phyloP scores from a whole-genome alignment of 306 rosid genomes.

The Ochetophila trinervis region DNA sequence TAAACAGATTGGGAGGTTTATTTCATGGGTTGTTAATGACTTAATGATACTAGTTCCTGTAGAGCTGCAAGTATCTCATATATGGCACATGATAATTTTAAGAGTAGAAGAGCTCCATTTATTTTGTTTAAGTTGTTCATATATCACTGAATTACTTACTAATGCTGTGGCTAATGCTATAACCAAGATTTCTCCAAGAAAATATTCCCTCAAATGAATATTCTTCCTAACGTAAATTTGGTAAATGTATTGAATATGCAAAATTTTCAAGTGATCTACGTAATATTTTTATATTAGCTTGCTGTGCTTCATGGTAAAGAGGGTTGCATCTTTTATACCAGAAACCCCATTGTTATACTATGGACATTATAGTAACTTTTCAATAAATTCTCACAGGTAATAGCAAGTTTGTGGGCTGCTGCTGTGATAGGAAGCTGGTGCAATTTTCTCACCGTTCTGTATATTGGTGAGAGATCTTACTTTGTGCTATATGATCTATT shows the following conservation, averaged over 20 bases:
- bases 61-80: too few species aligned
- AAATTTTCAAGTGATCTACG: neutral
- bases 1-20: too few species aligned
- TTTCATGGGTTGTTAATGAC: too few species aligned
- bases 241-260: neutral
- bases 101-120: neutral
- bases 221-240: too few species aligned
- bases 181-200: neutral
- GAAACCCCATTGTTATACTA: slow-evolving; percentile 1
- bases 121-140: neutral
- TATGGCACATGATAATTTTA: too few species aligned
- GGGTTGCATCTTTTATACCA: neutral
- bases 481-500: slow-evolving; percentile 7
- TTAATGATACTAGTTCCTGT: too few species aligned
- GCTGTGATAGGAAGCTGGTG: slow-evolving; percentile 88
- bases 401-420: slow-evolving; percentile 64
- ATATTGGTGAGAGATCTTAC: slow-evolving; percentile 59
- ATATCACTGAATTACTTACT: neutral
- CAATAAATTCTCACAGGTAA: slow-evolving; percentile 42
- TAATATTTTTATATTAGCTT: neutral
- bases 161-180: neutral
- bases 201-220: neutral
- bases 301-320: neutral
- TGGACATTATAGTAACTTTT: slow-evolving; percentile 24
- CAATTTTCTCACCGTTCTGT: slow-evolving; percentile 73